phyloP scores from a whole-genome alignment of 768 basidiomycete species.

The Myochromella boudieri region DNA sequence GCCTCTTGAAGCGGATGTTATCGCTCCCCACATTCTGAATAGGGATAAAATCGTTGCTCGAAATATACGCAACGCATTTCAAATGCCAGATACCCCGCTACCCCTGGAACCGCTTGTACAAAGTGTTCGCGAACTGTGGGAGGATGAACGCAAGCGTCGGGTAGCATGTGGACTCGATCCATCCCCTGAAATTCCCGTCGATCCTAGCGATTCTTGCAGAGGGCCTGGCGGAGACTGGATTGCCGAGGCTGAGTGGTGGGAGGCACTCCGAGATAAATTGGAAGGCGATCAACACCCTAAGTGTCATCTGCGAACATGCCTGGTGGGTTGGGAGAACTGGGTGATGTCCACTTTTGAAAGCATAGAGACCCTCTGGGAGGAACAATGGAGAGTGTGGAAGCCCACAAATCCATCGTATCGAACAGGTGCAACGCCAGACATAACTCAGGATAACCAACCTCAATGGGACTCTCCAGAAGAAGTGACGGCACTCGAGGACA shows the following conservation, averaged over 20 bases:
- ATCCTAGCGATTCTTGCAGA: slow-evolving; percentile 64
- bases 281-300: slow-evolving; percentile 37
- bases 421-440: background rate
- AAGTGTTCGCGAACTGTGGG: slow-evolving; percentile 93
- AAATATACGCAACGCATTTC: slow-evolving; percentile 62
- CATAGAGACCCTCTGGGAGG: slow-evolving; percentile 82
- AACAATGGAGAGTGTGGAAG: slow-evolving; percentile 56
- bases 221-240: slow-evolving; percentile 63
- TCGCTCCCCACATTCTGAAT: slow-evolving; percentile 84
- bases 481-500: slow-evolving; percentile 14
- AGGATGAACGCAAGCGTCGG: slow-evolving; percentile 86
- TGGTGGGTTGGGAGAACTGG: slow-evolving; percentile 62
- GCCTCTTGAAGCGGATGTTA: slow-evolving; percentile 81
- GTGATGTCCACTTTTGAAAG: slow-evolving; percentile 92
- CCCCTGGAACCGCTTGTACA: slow-evolving; percentile 75
- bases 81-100: slow-evolving; percentile 55
- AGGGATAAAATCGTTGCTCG: slow-evolving; percentile 65
- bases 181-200: slow-evolving; percentile 70
- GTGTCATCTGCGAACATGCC: slow-evolving; percentile 8
- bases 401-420: slow-evolving; percentile 26
- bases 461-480: slow-evolving; percentile 8
- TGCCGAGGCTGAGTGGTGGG: slow-evolving; percentile 75
- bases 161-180: slow-evolving; percentile 65
- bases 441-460: background rate
- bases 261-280: slow-evolving; percentile 64